Percentiles rank a stretch among this genome's conserved stretches.
phyloP scores from a whole-genome alignment of 345 rosid genomes.

The Diplotaxis tenuifolia region DNA sequence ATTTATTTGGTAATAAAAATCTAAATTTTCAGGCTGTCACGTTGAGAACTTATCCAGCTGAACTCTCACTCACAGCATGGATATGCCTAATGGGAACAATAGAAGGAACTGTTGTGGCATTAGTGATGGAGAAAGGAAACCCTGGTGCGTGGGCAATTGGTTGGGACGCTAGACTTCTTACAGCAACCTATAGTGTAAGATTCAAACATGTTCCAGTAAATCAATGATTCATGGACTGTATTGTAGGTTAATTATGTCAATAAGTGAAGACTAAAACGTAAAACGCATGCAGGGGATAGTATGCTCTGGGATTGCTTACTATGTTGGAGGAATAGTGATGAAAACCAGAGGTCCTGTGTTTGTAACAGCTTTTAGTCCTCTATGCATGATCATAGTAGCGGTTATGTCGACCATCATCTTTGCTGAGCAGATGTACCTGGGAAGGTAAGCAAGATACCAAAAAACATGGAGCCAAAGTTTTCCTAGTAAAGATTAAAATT shows the following conservation, averaged over 20 bases:
- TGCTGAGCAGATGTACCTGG: slow-evolving; percentile 73
- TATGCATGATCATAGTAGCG: slow-evolving; percentile 84
- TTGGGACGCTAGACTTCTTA: slow-evolving; percentile 72
- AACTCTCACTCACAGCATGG: slow-evolving; percentile 85
- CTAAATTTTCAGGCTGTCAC: slow-evolving; percentile 56
- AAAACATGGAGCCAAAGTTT: not conserved
- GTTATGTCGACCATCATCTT: slow-evolving; percentile 68
- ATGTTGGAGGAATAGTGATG: slow-evolving; percentile 73
- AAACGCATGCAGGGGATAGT: slow-evolving; percentile 62
- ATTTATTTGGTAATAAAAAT: not conserved
- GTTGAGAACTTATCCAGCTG: slow-evolving; percentile 61
- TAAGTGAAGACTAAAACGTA: not conserved
- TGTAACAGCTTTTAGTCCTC: slow-evolving; percentile 77
- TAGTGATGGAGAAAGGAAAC: slow-evolving; percentile 72
- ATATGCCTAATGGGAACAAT: slow-evolving; percentile 73
- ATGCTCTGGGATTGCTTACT: slow-evolving; percentile 75
- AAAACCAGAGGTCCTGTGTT: slow-evolving; percentile 86
- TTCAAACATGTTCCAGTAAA: not conserved
- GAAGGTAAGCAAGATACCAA: slow-evolving; percentile 53
- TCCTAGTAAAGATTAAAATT: not conserved
- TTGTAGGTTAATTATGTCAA: not conserved
- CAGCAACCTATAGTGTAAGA: slow-evolving; percentile 69
- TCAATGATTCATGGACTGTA: not conserved
- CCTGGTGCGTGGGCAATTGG: slow-evolving; percentile 52
- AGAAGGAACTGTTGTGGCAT: slow-evolving; percentile 53